Base-by-base conservation (phyloP, 441 rosid genomes). In the Euphorbia schlechtendalii region DNA sequence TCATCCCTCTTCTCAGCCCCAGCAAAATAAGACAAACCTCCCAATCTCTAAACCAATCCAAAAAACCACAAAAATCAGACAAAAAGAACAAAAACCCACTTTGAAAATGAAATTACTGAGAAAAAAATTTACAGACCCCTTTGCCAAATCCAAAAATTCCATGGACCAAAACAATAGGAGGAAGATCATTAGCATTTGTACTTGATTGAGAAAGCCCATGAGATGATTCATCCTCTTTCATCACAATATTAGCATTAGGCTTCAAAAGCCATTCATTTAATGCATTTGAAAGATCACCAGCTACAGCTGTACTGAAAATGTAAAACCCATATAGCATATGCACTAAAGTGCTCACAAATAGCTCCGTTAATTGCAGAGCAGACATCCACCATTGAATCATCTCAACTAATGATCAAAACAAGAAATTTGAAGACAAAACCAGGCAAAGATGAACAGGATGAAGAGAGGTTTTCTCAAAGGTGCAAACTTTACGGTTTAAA, bases 61-160 rank as follows among this genome's bases (percentile, higher is more conserved):
- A 30, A 59, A 67, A 58, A 9, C 14, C 68, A 59, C 66, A 65
- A 59, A 15, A 48, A 48, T 1, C 0, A n/a, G 20, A 4, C 1
- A 15, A 48, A 22, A 54, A 22, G 0, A 24, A 24, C 13, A 22
- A 13, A 59, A 21, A 18, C 20, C 36, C 13, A 63, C 3, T 53
- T 25, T 3, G 34, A 17, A n/a, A 62, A 30, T 17, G 32, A 8
- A 61, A 48, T 14, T 34, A 36, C 11, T 51, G 41, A 56, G 15
- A 61, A 30, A 5, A 41, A 22, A 32, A 2, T 32, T 32, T 32
- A 32, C 34, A 32, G 3, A 90, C 99, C 88, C 97, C 99, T 80
- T 90, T 87, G 59, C 99, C 97, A 76, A 93, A 93, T 61, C 97
- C 99, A 59, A 93, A 93, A 71, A 93, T 93, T 38, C 99, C 99